Conservation (phyloP, 257 asterid genomes). For the Fraxinus excelsior region DNA sequence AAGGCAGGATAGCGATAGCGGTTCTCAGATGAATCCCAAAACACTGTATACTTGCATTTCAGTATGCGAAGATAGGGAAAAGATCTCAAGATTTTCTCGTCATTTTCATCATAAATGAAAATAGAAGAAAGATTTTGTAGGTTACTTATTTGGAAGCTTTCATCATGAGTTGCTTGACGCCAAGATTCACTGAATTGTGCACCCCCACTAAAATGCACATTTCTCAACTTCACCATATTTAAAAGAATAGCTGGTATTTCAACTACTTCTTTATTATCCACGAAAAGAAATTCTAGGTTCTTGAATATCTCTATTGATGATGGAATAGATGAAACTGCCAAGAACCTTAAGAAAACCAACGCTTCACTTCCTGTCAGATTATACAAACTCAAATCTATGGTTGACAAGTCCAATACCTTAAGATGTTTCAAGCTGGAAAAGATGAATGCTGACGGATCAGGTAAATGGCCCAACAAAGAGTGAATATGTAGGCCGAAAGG, state of each 20-base stretch:
- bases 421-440: conserved; percentile 8
- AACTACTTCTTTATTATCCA: too few relatives aligned
- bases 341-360: conserved; percentile 2
- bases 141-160: background rate
- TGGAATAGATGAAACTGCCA: background rate
- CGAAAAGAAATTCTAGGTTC: background rate
- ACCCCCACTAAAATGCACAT: too few relatives aligned
- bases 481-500: background rate
- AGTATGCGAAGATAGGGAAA: too few relatives aligned
- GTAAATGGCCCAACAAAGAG: background rate
- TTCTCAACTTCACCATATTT: background rate
- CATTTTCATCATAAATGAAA: background rate
- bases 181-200: background rate
- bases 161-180: background rate
- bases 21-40: background rate
- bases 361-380: background rate
- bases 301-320: background rate
- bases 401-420: background rate
- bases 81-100: too few relatives aligned
- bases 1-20: conserved; percentile 13
- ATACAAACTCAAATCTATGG: background rate
- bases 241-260: background rate
- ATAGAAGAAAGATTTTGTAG: too few relatives aligned
- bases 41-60: background rate
- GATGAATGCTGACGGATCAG: background rate